A percentile compares a stretch with the other conserved stretches of the same genome.
Conservation (phyloP, 2,329 filamentous ascomycete species). For the Fusarium tanahbumbuense region DNA sequence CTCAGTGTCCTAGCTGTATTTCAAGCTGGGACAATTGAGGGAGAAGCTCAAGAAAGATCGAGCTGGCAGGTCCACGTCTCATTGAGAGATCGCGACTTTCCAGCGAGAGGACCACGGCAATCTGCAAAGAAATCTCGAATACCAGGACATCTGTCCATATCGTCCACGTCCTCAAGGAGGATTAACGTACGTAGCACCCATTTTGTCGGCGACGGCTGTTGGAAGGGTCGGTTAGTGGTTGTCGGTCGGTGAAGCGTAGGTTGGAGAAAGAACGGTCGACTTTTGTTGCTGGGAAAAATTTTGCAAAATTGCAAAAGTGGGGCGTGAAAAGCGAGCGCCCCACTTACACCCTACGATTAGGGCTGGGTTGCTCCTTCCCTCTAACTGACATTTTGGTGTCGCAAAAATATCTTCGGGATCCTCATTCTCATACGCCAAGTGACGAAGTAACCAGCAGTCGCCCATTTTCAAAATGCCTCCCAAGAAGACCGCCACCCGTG, state of each 20-base stretch:
- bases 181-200: slow-evolving; percentile 66
- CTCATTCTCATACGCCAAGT: slow-evolving; percentile 52
- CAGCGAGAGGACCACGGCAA: slow-evolving; percentile 90
- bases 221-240: slow-evolving; percentile 55
- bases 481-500: slow-evolving; percentile 82
- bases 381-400: slow-evolving; percentile 6
- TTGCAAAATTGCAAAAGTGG: slow-evolving; percentile 26
- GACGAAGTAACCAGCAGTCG: slow-evolving; percentile 52
- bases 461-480: slow-evolving; percentile 81
- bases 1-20: slow-evolving; percentile 63
- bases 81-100: slow-evolving; percentile 55
- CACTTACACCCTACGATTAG: slow-evolving; percentile 27
- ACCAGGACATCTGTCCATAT: slow-evolving; percentile 58
- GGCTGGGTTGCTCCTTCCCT: slow-evolving; percentile 42
- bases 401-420: slow-evolving; percentile 42
- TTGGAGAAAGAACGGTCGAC: slow-evolving; percentile 9
- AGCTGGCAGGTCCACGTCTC: slow-evolving; percentile 70
- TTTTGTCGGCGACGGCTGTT: slow-evolving; percentile 56
- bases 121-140: slow-evolving; percentile 65
- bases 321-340: neutral
- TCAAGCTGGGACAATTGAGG: slow-evolving; percentile 64
- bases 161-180: slow-evolving; percentile 52
- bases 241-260: slow-evolving; percentile 47
- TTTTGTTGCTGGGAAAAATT: slow-evolving; percentile 11
- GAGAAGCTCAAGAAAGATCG: slow-evolving; percentile 77